Evolutionary conservation across 2,329 filamentous ascomycete genomes (phyloP), one percentile per base, ranked within the genome.

Genomic region (Penicillium sclerotigenum): DNA sequence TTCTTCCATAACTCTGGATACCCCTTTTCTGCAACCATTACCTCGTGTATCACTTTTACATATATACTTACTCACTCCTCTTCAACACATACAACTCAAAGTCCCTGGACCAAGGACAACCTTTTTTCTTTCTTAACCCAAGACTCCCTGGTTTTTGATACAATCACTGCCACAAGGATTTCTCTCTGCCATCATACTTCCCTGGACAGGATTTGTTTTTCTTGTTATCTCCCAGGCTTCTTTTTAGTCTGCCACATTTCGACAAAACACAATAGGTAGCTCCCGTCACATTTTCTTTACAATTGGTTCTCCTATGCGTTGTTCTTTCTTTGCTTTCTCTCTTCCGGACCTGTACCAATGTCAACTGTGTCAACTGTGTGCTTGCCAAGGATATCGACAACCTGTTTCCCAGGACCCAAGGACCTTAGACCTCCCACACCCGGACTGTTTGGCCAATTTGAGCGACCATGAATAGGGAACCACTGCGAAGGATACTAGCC

Each of bases 241-340:
- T 55, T 28, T 60, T 54, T 58, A 63, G 60, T 65, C 61, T 61
- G 59, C 60, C 60, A 49, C 36, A 64, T 64, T 58, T 64, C 65
- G 62, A 59, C 64, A 60, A 61, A 67, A 67, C 65, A 68, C 54
- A 71, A 68, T 72, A 77, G 75, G 75, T 77, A 77, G 75, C 69
- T 64, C 69, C 73, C 72, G 66, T 67, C 63, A 68, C 64, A 61
- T 66, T 72, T 71, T 66, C 62, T 61, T 67, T 68, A 55, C 49
- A 47, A 59, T 57, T 66, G 43, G 40, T 55, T 60, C 51, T 61
- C 61, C 62, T 61, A 58, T 60, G 59, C 61, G 57, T 60, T 59
- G 61, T 43, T 63, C 58, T 57, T 53, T 57, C 45, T 56, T 47
- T 54, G 2, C 6, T 33, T 47, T 56, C 55, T 56, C 34, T 52